These are phyloP conservation scores for Venturia nashicola DNA, from an alignment of 2,329 filamentous ascomycete species.

Conservation along the genomic window DNA sequence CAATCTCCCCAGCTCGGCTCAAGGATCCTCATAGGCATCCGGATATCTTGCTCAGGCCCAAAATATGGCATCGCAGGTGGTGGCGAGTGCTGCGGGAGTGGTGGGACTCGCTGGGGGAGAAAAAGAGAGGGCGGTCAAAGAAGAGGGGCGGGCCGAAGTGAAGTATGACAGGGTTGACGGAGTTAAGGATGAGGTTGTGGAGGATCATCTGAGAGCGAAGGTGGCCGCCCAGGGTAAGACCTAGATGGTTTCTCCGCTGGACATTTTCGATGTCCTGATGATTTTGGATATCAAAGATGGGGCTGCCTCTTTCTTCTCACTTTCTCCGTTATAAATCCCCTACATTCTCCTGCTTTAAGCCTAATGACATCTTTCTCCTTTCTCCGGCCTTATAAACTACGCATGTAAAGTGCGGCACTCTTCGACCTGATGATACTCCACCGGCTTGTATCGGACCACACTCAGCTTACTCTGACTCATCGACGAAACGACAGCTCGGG, in stretches of 20 bases:
- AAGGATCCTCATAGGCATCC: conserved; percentile 17
- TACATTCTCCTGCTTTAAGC: too few species aligned
- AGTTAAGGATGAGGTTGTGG: conserved; percentile 18
- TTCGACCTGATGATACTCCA: too few species aligned
- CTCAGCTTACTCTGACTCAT: too few species aligned
- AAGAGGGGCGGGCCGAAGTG: background rate
- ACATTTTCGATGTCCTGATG: background rate
- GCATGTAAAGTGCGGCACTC: too few species aligned
- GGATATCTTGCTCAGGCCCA: conserved; percentile 32
- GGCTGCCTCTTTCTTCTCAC: too few species aligned
- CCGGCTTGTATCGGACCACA: too few species aligned
- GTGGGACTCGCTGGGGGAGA: conserved; percentile 5
- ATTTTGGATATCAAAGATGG: background rate
- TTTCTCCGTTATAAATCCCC: too few species aligned
- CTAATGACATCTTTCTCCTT: too few species aligned
- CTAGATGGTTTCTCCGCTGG: background rate
- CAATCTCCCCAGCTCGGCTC: conserved; percentile 14
- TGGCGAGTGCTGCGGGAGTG: conserved; percentile 12
- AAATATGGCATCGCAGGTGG: conserved; percentile 19
- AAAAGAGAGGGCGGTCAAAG: background rate
- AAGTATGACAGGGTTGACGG: conserved; percentile 15
- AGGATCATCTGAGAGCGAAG: conserved; percentile 21
- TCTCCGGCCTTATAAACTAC: too few species aligned
- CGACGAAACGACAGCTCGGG: too few species aligned
- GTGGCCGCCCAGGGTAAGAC: background rate